Conservation (phyloP, 2,329 filamentous ascomycete species). For the Chlorencoelia australis region DNA sequence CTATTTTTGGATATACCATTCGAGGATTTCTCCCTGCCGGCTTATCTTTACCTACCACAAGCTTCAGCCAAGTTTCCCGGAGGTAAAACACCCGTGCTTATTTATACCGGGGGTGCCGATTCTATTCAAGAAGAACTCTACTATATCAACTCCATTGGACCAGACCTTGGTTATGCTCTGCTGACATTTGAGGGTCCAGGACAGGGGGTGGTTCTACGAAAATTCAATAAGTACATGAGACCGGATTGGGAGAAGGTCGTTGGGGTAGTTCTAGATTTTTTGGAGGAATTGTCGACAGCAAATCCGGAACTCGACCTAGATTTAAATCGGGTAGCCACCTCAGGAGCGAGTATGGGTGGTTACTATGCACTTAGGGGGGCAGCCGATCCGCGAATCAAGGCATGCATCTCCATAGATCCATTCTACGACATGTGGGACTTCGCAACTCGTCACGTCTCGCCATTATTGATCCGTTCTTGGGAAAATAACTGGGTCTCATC, state of each 20-base stretch:
- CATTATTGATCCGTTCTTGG: slow-evolving; percentile 12
- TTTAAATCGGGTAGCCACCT: slow-evolving; percentile 17
- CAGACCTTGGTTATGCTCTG: slow-evolving; percentile 27
- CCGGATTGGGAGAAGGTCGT: slow-evolving; percentile 24
- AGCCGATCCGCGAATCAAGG: slow-evolving; percentile 33
- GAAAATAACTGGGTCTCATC: slow-evolving; percentile 7
- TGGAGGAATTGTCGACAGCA: slow-evolving; percentile 7
- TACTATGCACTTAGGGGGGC: slow-evolving; percentile 37
- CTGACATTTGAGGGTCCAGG: slow-evolving; percentile 32
- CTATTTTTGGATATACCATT: too few relatives aligned
- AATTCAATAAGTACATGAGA: slow-evolving; percentile 10
- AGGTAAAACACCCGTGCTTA: slow-evolving; percentile 8
- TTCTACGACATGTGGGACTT: slow-evolving; percentile 30
- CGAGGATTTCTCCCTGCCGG: slow-evolving; percentile 28
- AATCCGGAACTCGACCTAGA: slow-evolving; percentile 19
- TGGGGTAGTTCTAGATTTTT: slow-evolving; percentile 17
- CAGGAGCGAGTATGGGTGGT: slow-evolving; percentile 32
- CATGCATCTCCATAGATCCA: slow-evolving; percentile 32
- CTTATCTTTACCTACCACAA: slow-evolving; percentile 23
- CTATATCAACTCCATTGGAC: slow-evolving; percentile 17
- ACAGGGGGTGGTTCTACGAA: slow-evolving; percentile 26
- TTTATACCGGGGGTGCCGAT: slow-evolving; percentile 24
- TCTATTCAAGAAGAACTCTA: slow-evolving; percentile 28
- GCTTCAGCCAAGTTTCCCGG: slow-evolving; percentile 11
- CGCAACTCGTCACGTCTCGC: slow-evolving; percentile 17